Evolutionary conservation across 805 yeast genomes (phyloP), one percentile per base, ranked within the genome.

Genomic region (Henningerozyma blattae): DNA sequence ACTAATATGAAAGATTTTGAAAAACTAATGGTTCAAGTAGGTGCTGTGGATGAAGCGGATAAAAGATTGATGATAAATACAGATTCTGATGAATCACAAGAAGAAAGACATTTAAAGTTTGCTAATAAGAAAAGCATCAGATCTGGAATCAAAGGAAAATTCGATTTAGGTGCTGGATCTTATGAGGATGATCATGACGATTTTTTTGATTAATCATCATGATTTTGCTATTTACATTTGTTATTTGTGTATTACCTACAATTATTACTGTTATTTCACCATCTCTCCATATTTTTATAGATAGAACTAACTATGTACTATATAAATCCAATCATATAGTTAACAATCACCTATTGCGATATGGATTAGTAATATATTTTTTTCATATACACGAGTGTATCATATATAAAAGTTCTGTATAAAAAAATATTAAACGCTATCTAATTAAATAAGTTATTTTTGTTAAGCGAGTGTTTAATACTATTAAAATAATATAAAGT

Each of bases 1-100:
- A 75, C 94, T 2, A 70, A 61, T 13, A 29, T 74, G 18, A 58
- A 59, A 29, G 97, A 91, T 54, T 47, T 91, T 29, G 96, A 87
- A 56, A 63, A 62, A 32, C 68, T 83, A 13, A 57, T 89, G 47
- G 81, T 84, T 29, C 71, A 67, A 31, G 58, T 75, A 5, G 76
- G 73, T 2, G 83, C 87, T 0, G 73, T 87, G 2, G 64, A 68
- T 36, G 72, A 67, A 30, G 60, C 66, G 12, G 97, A 89, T 52
- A 67, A 68, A 34, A 64, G 97, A 40, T 61, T 89, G 34, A 44
- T 62, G 4, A 68, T 68, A 29, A 79, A 80, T 49, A 70, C 68
- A 40, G 64, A 62, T n/a, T 80, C 73, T 33, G 77, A 67, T 15
- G 77, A 72, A 22, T 68, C 70, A 30, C 58, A 65, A 34, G 72